A percentile compares a stretch with the other conserved stretches of the same genome.
These are phyloP conservation scores for Tylopilus felleus DNA, from an alignment of 768 basidiomycete species.

Conservation along the genomic window DNA sequence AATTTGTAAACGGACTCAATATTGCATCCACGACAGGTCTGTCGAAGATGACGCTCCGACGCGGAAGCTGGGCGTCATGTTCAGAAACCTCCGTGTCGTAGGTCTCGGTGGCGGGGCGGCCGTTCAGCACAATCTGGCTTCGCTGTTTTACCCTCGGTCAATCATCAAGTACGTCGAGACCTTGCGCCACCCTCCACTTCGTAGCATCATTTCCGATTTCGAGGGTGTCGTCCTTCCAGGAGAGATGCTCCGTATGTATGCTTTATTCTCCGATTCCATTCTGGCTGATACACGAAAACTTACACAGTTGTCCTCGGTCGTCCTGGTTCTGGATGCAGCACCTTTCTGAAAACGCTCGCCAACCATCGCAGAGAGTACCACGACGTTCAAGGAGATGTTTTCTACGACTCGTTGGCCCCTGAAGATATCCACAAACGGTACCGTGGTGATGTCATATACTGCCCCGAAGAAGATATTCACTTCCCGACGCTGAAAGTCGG, in stretches of 20 bases:
- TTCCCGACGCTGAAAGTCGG: constrained; percentile 40
- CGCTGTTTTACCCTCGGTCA: constrained; percentile 45
- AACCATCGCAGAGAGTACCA: constrained; percentile 43
- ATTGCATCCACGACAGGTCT: constrained; percentile 22
- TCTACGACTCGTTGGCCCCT: constrained; percentile 44
- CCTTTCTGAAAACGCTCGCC: constrained; percentile 50
- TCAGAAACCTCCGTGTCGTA: constrained; percentile 49
- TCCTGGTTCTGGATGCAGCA: constrained; percentile 61
- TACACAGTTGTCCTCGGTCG: constrained; percentile 74
- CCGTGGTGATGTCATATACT: constrained; percentile 45
- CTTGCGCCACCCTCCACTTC: constrained; percentile 56
- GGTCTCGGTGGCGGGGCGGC: constrained; percentile 44
- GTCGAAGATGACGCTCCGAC: constrained; percentile 30
- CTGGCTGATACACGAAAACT: neutral
- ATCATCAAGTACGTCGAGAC: constrained; percentile 39
- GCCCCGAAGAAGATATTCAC: constrained; percentile 27
- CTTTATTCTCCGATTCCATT: constrained; percentile 5
- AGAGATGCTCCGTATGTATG: constrained; percentile 68
- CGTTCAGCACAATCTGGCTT: constrained; percentile 50
- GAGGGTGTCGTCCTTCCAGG: constrained; percentile 65
- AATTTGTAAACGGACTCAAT: neutral
- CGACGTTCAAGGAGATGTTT: constrained; percentile 39
- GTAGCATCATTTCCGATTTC: constrained; percentile 60
- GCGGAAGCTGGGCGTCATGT: constrained; percentile 49
- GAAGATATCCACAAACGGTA: constrained; percentile 45